Evolutionary conservation across 164 flowering plant genomes (phyloP).

Genomic region (Pachysandra terminalis): DNA sequence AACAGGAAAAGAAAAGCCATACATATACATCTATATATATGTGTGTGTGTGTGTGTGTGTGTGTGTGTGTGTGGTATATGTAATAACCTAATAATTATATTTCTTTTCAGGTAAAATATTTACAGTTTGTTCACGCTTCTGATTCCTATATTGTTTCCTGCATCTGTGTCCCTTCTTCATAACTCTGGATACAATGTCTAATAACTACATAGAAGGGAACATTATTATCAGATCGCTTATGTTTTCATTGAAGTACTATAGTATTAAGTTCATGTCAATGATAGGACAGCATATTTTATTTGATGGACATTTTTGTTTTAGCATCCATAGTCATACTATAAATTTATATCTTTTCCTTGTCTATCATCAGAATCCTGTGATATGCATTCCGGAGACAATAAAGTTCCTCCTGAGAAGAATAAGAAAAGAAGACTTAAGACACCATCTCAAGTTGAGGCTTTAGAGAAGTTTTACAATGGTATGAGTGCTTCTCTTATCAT

Average conservation of each 20-base stretch:
- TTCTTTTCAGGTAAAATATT: no score
- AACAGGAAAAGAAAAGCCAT: no score
- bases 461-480: constrained; percentile 85
- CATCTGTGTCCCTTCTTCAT: no score
- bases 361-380: constrained; percentile 38
- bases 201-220: no score
- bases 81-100: no score
- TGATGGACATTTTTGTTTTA: neutral
- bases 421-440: constrained; percentile 76
- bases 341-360: constrained; percentile 2
- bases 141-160: no score
- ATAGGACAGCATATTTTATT: neutral
- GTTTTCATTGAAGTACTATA: neutral
- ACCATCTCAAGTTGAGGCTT: constrained; percentile 60
- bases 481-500: constrained; percentile 11
- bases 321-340: neutral
- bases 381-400: constrained; percentile 51
- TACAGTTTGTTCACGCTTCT: no score
- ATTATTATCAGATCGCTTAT: neutral
- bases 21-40: no score
- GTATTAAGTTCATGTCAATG: neutral
- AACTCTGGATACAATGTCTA: no score
- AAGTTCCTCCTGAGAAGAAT: constrained; percentile 42
- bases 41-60: no score
- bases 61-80: no score